These are phyloP conservation scores for Eremothecium coryli DNA, from an alignment of 1,139 yeast species.

Conservation along the genomic window DNA sequence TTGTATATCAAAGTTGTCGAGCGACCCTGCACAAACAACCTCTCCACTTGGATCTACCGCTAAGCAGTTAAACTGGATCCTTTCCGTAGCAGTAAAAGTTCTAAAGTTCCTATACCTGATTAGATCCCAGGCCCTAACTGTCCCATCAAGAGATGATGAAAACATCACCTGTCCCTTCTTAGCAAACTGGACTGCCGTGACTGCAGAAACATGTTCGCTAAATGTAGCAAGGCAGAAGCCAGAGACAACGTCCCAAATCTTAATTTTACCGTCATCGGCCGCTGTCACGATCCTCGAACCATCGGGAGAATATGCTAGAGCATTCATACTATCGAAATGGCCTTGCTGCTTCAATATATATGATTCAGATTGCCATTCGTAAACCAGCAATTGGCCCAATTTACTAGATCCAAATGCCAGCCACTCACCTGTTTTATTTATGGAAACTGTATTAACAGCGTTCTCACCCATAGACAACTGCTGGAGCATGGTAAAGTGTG, in stretches of 20 bases:
- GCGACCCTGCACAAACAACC: slow-evolving; percentile 89
- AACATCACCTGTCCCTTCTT: slow-evolving; percentile 81
- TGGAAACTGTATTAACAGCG: slow-evolving; percentile 70
- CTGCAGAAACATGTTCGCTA: slow-evolving; percentile 82
- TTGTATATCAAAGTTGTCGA: slow-evolving; percentile 81
- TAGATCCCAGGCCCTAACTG: slow-evolving; percentile 95
- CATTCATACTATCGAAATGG: slow-evolving; percentile 83
- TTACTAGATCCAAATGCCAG: slow-evolving; percentile 87
- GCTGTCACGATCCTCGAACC: slow-evolving; percentile 91
- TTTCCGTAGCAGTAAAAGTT: slow-evolving; percentile 82
- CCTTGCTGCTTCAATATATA: slow-evolving; percentile 94
- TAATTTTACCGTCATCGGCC: slow-evolving; percentile 92
- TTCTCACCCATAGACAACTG: slow-evolving; percentile 89
- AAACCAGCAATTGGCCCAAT: slow-evolving; percentile 86
- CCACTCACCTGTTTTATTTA: slow-evolving; percentile 92
- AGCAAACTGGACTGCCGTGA: slow-evolving; percentile 81
- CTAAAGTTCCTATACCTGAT: slow-evolving; percentile 88
- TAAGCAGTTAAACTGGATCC: slow-evolving; percentile 77
- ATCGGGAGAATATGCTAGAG: slow-evolving; percentile 85
- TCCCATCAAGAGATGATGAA: slow-evolving; percentile 89
- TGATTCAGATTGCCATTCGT: slow-evolving; percentile 98
- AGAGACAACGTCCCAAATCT: slow-evolving; percentile 89
- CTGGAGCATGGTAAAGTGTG: slow-evolving; percentile 68
- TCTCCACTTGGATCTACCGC: slow-evolving; percentile 98
- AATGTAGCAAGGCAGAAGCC: slow-evolving; percentile 92